Evolutionary conservation across 495 filamentous ascomycete species (phyloP).

Genomic region (Tetracladium setigerum): DNA sequence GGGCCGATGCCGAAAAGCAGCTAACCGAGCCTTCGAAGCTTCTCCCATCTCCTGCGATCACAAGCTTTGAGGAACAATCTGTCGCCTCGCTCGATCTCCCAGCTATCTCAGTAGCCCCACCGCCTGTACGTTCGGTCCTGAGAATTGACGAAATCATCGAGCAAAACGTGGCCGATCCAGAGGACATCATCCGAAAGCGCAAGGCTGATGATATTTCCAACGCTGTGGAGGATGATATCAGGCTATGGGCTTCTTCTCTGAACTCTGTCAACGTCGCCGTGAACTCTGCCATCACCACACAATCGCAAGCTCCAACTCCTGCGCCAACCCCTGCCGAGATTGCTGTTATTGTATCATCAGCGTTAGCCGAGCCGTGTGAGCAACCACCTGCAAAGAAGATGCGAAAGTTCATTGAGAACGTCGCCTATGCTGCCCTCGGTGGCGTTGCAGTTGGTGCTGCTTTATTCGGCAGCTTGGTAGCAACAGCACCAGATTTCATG

Average conservation of each 20-base stretch:
- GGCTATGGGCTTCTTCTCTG: constrained; percentile 13
- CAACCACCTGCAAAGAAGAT: constrained; percentile 26
- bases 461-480: constrained; percentile 30
- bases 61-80: no score
- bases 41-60: no score
- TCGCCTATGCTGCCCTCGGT: constrained; percentile 32
- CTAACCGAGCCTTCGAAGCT: no score
- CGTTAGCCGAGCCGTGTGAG: neutral
- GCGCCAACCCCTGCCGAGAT: neutral
- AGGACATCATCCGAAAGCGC: constrained; percentile 17
- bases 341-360: no score
- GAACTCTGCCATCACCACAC: neutral
- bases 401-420: constrained; percentile 27
- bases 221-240: constrained; percentile 20
- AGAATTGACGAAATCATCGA: constrained; percentile 28
- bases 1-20: no score
- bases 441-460: constrained; percentile 26
- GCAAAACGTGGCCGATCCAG: neutral
- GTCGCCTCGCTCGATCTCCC: no score
- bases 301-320: neutral
- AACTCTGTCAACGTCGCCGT: neutral
- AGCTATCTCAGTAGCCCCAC: no score
- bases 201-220: constrained; percentile 31
- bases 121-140: constrained; percentile 18
- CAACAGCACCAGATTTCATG: constrained; percentile 32